phyloP scores from a whole-genome alignment of 768 basidiomycete species.

The Naganishia friedmannii region DNA sequence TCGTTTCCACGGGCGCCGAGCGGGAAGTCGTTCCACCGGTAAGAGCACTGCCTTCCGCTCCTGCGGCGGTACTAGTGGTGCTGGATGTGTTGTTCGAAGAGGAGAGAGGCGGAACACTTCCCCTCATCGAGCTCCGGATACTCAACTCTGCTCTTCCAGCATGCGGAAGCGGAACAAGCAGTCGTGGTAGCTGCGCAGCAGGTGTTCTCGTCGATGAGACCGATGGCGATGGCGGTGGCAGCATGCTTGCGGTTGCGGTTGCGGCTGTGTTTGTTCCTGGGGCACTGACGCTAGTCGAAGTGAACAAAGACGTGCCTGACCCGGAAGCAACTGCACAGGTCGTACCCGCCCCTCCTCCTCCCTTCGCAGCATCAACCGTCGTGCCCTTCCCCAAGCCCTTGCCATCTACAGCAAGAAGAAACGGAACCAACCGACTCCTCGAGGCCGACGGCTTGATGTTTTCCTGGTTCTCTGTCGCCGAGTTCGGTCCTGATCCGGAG shows the following conservation, averaged over 20 bases:
- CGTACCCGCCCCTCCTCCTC: background rate
- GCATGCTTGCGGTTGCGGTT: background rate
- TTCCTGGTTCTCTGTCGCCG: slow-evolving; percentile 11
- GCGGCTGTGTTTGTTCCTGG: too few relatives aligned
- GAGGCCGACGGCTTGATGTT: slow-evolving; percentile 18
- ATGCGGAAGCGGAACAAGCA: slow-evolving; percentile 4
- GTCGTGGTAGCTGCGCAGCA: background rate
- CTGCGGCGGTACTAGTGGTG: background rate
- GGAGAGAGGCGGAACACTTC: background rate
- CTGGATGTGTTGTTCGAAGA: background rate
- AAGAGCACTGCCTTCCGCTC: background rate
- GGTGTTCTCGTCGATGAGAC: background rate
- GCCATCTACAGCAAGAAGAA: background rate
- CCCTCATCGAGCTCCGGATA: slow-evolving; percentile 14
- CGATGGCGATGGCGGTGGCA: background rate
- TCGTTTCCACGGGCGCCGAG: background rate
- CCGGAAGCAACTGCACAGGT: background rate
- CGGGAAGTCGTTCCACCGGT: background rate
- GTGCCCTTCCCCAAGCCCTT: background rate
- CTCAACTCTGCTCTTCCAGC: background rate
- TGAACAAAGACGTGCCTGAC: background rate
- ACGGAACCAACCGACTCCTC: slow-evolving; percentile 10
- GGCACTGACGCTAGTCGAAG: background rate
- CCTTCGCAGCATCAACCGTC: background rate
- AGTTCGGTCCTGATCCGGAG: background rate